Percentiles rank a stretch among this genome's conserved stretches.
Evolutionary conservation across 345 rosid genomes (phyloP).

Genomic region (Boechera divaricarpa): DNA sequence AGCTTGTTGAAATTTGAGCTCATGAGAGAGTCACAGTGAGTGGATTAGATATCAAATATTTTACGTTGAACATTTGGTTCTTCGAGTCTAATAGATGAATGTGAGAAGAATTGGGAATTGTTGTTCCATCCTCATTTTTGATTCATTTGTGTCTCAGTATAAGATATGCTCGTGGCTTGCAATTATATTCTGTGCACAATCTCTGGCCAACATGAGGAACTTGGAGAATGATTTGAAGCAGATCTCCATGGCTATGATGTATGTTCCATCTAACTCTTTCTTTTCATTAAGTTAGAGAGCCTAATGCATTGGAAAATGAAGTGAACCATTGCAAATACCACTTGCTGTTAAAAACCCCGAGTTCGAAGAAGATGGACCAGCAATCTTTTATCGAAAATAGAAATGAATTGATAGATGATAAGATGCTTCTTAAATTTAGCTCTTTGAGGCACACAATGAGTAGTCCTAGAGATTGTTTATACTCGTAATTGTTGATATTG

Average conservation of each 20-base stretch:
- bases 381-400: no score
- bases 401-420: background rate
- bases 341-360: background rate
- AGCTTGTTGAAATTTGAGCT: constrained; percentile 23
- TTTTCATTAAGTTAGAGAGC: constrained; percentile 4
- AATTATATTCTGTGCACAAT: constrained; percentile 91
- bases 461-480: background rate
- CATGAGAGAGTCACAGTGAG: constrained; percentile 3
- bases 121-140: background rate
- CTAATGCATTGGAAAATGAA: background rate
- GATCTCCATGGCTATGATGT: constrained; percentile 99
- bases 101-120: background rate
- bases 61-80: background rate
- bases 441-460: constrained; percentile 17
- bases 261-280: constrained; percentile 38
- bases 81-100: background rate
- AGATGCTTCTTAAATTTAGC: constrained; percentile 7
- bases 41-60: background rate
- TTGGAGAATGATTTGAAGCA: constrained; percentile 91
- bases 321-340: background rate
- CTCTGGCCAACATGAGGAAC: constrained; percentile 88
- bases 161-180: constrained; percentile 98
- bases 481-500: constrained; percentile 17
- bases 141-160: constrained; percentile 58
- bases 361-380: background rate